These are phyloP conservation scores for Xylaria polymorpha DNA, from an alignment of 2,329 filamentous ascomycete species.

Conservation along the genomic window DNA sequence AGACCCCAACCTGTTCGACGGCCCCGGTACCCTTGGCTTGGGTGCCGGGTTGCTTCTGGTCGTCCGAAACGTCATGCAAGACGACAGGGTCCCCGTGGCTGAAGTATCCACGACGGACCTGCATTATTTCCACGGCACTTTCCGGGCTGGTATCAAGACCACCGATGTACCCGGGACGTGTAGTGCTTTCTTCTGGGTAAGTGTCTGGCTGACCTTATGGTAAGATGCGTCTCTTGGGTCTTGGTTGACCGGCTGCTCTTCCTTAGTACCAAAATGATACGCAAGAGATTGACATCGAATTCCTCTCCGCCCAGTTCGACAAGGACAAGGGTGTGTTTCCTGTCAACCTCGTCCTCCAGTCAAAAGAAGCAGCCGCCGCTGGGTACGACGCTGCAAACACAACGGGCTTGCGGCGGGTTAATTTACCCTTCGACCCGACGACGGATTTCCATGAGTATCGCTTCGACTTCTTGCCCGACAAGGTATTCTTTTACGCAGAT, in stretches of 20 bases:
- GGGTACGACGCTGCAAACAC: conserved; percentile 73
- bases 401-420: conserved; percentile 66
- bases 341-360: conserved; percentile 81
- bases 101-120: conserved; percentile 71
- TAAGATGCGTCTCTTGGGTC: not conserved
- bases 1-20: conserved; percentile 56
- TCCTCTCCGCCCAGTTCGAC: conserved; percentile 75
- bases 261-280: conserved; percentile 79
- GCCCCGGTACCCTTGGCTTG: conserved; percentile 57
- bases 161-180: conserved; percentile 74
- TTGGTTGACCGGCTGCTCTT: conserved; percentile 14
- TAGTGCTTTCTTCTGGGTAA: conserved; percentile 82
- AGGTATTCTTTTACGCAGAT: conserved; percentile 77
- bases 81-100: conserved; percentile 68
- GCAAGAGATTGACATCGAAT: conserved; percentile 85
- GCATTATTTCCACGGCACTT: conserved; percentile 77
- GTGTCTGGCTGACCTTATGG: conserved; percentile 34
- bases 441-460: conserved; percentile 79
- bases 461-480: conserved; percentile 75
- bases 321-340: conserved; percentile 62
- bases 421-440: conserved; percentile 75
- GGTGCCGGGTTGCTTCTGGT: conserved; percentile 67
- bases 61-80: conserved; percentile 59
- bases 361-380: conserved; percentile 65
- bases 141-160: conserved; percentile 74